These are phyloP conservation scores for Linnemannia elongata DNA, from an alignment of 192 early-diverging fungal genomes.

Conservation along the genomic window DNA sequence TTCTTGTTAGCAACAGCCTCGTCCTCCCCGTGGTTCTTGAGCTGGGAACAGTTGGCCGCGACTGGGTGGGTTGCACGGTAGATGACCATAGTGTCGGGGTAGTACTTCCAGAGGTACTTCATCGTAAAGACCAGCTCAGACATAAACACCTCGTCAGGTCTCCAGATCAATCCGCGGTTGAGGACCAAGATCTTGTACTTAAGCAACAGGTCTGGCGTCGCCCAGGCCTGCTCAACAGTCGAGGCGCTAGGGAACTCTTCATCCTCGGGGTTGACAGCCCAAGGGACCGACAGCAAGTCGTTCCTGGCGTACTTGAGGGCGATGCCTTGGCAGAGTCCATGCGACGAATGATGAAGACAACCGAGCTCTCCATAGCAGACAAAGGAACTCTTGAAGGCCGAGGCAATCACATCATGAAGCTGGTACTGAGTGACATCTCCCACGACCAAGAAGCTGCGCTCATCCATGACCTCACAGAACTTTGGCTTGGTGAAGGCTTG, in stretches of 20 bases:
- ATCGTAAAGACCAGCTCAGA: constrained; percentile 59
- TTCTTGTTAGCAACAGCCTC: constrained; percentile 34
- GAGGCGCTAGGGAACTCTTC: constrained; percentile 45
- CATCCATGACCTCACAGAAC: constrained; percentile 57
- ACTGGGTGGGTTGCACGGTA: constrained; percentile 62
- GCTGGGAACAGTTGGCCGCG: constrained; percentile 59
- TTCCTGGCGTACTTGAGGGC: constrained; percentile 62
- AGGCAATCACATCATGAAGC: constrained; percentile 65
- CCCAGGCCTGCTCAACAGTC: constrained; percentile 61
- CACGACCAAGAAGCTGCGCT: constrained; percentile 59
- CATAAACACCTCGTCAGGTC: constrained; percentile 61
- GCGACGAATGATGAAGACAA: constrained; percentile 59
- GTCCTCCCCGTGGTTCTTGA: constrained; percentile 46
- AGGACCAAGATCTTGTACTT: constrained; percentile 59
- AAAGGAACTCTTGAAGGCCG: constrained; percentile 62
- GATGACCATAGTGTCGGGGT: constrained; percentile 60
- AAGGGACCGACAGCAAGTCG: constrained; percentile 62
- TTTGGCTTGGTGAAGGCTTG: constrained; percentile 27
- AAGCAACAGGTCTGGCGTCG: constrained; percentile 19
- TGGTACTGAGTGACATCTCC: constrained; percentile 68
- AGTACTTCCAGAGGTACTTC: constrained; percentile 44
- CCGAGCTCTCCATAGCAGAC: constrained; percentile 68
- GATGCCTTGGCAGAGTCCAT: constrained; percentile 32
- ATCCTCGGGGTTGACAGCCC: constrained; percentile 44
- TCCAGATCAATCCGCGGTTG: constrained; percentile 59